Evolutionary conservation across 495 filamentous ascomycete genomes (phyloP).

Genomic region (Penicillium salamii): DNA sequence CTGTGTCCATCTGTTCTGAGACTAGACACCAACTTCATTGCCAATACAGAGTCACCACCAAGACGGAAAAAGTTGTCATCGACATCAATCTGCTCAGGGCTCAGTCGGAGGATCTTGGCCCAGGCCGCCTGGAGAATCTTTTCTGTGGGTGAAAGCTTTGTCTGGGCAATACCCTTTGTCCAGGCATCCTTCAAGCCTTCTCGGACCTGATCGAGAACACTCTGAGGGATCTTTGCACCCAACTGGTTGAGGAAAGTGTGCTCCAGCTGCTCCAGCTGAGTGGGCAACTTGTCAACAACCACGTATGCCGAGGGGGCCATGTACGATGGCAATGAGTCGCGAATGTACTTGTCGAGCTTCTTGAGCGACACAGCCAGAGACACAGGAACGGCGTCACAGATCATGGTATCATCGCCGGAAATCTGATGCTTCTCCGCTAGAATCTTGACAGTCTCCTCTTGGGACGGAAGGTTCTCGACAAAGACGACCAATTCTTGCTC

Average conservation of each 20-base stretch:
- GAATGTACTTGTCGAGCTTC: slow-evolving; percentile 34
- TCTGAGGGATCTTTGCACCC: slow-evolving; percentile 20
- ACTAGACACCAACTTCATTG: slow-evolving; percentile 44
- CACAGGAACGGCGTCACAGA: slow-evolving; percentile 19
- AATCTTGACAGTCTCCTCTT: slow-evolving; percentile 22
- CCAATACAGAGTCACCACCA: slow-evolving; percentile 45
- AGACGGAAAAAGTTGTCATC: slow-evolving; percentile 48
- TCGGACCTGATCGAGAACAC: slow-evolving; percentile 17
- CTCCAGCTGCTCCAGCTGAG: slow-evolving; percentile 18
- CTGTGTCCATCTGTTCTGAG: slow-evolving; percentile 32
- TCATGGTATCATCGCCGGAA: background rate
- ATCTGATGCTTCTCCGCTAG: slow-evolving; percentile 20
- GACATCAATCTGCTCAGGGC: slow-evolving; percentile 32
- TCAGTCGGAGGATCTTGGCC: slow-evolving; percentile 42
- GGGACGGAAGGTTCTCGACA: slow-evolving; percentile 21
- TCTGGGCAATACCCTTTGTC: slow-evolving; percentile 17
- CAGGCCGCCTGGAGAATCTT: slow-evolving; percentile 42
- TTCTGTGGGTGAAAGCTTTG: slow-evolving; percentile 32
- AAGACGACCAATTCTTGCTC: slow-evolving; percentile 27
- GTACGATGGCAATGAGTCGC: slow-evolving; percentile 37
- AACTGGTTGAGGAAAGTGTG: slow-evolving; percentile 24
- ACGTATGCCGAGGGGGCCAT: slow-evolving; percentile 41
- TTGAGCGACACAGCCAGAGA: slow-evolving; percentile 26
- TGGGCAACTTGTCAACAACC: slow-evolving; percentile 28
- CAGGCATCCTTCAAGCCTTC: slow-evolving; percentile 23